Evolutionary conservation across 2,329 filamentous ascomycete species (phyloP).

Genomic region (Dothideomycetidae sp.): DNA sequence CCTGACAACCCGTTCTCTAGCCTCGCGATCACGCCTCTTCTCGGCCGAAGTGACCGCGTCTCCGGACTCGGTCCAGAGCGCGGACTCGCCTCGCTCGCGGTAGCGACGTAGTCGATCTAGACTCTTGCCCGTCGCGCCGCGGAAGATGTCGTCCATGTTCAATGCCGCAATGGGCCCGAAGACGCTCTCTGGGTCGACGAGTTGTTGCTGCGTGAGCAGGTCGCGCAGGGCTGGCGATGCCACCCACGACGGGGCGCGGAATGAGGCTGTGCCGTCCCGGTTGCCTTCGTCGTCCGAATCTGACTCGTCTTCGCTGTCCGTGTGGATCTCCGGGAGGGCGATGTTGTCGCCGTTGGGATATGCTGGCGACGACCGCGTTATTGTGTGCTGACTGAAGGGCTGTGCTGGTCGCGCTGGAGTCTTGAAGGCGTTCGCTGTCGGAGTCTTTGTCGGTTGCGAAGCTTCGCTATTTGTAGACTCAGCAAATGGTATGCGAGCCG

Average conservation of each 20-base stretch:
- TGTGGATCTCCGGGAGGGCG: slow-evolving; percentile 85
- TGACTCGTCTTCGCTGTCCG: slow-evolving; percentile 82
- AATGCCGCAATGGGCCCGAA: slow-evolving; percentile 81
- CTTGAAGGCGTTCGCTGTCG: slow-evolving; percentile 37
- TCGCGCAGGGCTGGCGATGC: slow-evolving; percentile 69
- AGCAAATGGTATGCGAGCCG: slow-evolving; percentile 79
- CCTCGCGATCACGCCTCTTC: slow-evolving; percentile 63
- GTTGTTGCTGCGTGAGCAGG: slow-evolving; percentile 67
- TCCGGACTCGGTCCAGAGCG: slow-evolving; percentile 65
- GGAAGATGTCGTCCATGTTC: slow-evolving; percentile 94
- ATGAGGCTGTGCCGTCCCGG: slow-evolving; percentile 31
- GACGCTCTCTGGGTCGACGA: slow-evolving; percentile 67
- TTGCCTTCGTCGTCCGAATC: slow-evolving; percentile 34
- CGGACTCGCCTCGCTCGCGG: slow-evolving; percentile 79
- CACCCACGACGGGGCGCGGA: slow-evolving; percentile 67
- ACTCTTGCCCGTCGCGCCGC: slow-evolving; percentile 45
- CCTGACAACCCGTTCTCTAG: slow-evolving; percentile 61
- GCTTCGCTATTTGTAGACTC: slow-evolving; percentile 44
- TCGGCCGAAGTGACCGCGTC: slow-evolving; percentile 82
- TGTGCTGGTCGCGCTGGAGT: slow-evolving; percentile 47
- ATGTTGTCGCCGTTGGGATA: slow-evolving; percentile 85
- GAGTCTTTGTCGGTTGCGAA: slow-evolving; percentile 10
- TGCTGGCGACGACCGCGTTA: slow-evolving; percentile 60
- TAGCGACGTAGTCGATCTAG: slow-evolving; percentile 79
- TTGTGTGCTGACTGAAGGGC: slow-evolving; percentile 36